Evolutionary conservation across 1,139 yeast species (phyloP), one percentile per base, ranked within the genome.

Genomic region (Meyerozyma sp.): DNA sequence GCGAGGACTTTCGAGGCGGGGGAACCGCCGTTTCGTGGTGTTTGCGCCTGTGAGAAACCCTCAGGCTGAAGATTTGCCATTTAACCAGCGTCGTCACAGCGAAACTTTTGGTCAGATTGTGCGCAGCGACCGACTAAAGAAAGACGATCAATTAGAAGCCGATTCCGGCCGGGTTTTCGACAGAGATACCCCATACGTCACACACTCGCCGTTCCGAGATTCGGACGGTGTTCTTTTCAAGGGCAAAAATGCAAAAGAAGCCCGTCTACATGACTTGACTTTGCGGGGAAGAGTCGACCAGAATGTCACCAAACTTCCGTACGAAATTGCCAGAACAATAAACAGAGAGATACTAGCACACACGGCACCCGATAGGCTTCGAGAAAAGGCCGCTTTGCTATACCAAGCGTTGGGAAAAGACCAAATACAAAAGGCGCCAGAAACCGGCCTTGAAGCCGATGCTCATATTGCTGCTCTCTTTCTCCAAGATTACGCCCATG

Each of bases 381-480:
- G 86, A 48, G 73, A 75, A 42, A 68, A 77, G 32, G 83, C 77
- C 3, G 84, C 81, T 23, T 68, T 62, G 44, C 68, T 78, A 40
- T 81, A 67, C 55, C 73, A 79, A 42, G 64, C 70, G 26, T 51
- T 84, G 42, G 68, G 68, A 36, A 73, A 77, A 40, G 70, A 70
- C 3, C 79, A 77, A 45, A 58, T 83, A 3, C 84, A 81, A 48
- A 61, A 66, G 39, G 76, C 85, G 0, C 78, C 76, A 13, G 68
- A 68, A 8, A 75, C 79, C 5, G 62, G 73, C 1, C 62, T 81
- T 42, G 95, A 87, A 44, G 85, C 86, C 3, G 96, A 91, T 61
- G 81, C 94, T 1, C 87, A 85, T 50, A 79, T 93, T 34, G 93
- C 89, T 0, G 84, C 93, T 0, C 71, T 86, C n/a, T 89, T 93